Base-by-base conservation (phyloP, 2,329 filamentous ascomycete species). In the Trichophyton equinum region DNA sequence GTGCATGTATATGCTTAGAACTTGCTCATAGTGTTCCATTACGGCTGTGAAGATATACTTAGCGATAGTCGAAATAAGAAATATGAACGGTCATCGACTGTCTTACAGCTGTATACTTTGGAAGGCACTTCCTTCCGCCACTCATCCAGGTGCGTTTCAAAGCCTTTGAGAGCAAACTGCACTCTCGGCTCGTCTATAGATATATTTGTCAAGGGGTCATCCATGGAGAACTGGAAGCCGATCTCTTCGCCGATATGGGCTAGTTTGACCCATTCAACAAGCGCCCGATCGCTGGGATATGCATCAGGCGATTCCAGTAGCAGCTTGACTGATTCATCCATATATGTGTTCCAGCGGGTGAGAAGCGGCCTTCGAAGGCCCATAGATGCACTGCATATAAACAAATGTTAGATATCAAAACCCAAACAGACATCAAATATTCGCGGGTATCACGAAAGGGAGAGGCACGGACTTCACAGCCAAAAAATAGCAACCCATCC, bases 1-100 rank as follows among this genome's bases (percentile, higher is more conserved):
- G 70, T 91, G 86, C 76, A 91, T 85, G 69, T 88, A 90, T 2
- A 91, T 75, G 63, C 80, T 86, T 40, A 89, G 70, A 1, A 86
- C 80, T 64, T 85, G 77, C 65, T 88, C 84, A 63, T 82, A 81
- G 65, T 90, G 79, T 18, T 76, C 75, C 53, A 90, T 75, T 0
- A 82, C 79, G n/a, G 82, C 85, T 85, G 69, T 27, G 20, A 27
- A 27, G 3, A 51, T 15, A 22, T 4, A 9, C 9, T 51, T 27
- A 51, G 46, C 11, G 25, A 27, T 9, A 13, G 6, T 27, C 22
- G 61, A 59, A 25, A 55, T 57, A 44, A 36, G 55, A 42, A 18
- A 61, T 15, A 13, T 63, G 53, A 15, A 60, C 18, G 36, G 11
- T 11, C 65, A 38, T 61, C n/a, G 22, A 2, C 20, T 47, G n/a